Evolutionary conservation across 2,329 filamentous ascomycete genomes (phyloP), one percentile per base, ranked within the genome.

Genomic region (Aureobasidium sp.): DNA sequence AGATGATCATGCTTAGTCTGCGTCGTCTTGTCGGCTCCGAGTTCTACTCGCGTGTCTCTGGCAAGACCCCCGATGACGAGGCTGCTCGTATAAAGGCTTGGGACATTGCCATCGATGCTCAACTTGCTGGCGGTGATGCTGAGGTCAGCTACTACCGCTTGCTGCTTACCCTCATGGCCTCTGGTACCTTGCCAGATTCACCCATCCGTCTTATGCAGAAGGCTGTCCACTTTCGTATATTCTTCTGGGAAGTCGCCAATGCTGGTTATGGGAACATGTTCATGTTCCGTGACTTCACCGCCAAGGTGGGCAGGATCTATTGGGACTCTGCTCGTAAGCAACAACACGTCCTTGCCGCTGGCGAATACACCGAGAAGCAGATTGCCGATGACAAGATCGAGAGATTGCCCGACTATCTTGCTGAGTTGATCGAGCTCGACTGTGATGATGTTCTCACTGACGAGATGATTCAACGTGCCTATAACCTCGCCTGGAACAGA

Each of bases 81-180:
- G 84, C 82, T 55, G 92, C 90, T 7, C 84, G 93, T 29, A 82
- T 95, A 68, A 94, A 95, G 75, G 90, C 91, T 0, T 97, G 93
- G 93, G 83, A 87, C 35, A 96, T 96, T 68, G 92, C 92, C 15
- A 82, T 96, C 59, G 93, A 97, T 73, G 91, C 93, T 27, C 93
- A 96, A 72, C 81, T 97, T 21, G 90, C 90, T 10, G 93, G 93
- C 43, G 92, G 93, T 15, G 93, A 96, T 73, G 83, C 87, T 9
- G 89, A 95, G 71, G 88, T 96, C 66, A 95, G 88, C 78, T 91
- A 88, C 73, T 91, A 89, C 72, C 85, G 93, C 53, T 79, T 96
- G 33, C 83, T 93, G 0, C 78, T 96, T 53, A 96, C 92, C 0
- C 80, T 96, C 27, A 86, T 96, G 68, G 91, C 92, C 9, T 95